Conservation (phyloP, 179 eudicot genomes). For the Silene coronaria region DNA sequence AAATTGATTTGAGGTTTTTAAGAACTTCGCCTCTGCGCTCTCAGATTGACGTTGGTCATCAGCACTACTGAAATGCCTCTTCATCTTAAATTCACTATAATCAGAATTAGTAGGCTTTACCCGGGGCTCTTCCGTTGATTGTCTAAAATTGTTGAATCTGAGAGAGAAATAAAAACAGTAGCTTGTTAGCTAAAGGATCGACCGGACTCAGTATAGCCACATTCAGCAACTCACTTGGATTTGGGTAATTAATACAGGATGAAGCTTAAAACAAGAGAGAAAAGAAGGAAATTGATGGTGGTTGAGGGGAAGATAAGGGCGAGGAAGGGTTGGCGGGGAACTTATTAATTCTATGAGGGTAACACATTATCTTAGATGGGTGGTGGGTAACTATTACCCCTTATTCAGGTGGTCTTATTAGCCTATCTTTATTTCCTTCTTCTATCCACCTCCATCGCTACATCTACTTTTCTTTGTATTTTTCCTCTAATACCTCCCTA, state of each 20-base stretch:
- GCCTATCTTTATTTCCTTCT: neutral
- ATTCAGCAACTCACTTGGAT: neutral
- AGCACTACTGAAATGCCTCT: slow-evolving; percentile 12
- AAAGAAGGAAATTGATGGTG: neutral
- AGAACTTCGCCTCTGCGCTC: slow-evolving; percentile 20
- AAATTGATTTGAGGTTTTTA: slow-evolving; percentile 21
- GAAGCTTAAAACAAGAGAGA: neutral
- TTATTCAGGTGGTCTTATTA: neutral
- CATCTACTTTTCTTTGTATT: neutral
- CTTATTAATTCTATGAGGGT: too few relatives aligned
- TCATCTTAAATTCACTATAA: slow-evolving; percentile 15
- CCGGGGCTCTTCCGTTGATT: slow-evolving; percentile 15
- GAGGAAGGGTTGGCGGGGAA: neutral
- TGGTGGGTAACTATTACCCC: neutral
- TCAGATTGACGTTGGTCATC: slow-evolving; percentile 19
- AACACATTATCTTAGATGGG: neutral
- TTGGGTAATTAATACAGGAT: neutral
- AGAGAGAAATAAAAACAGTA: slow-evolving; percentile 4
- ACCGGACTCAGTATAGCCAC: slow-evolving; percentile 6
- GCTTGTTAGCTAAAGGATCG: neutral
- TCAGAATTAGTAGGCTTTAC: slow-evolving; percentile 21
- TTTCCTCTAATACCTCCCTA: neutral
- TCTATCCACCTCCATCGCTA: neutral
- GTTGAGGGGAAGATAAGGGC: too few relatives aligned
- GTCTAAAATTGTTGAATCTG: slow-evolving; percentile 19